Percentiles rank a stretch among this genome's conserved stretches.
These are phyloP conservation scores for Lipomyces starkeyi DNA, from an alignment of 805 yeast genomes.

Conservation along the genomic window DNA sequence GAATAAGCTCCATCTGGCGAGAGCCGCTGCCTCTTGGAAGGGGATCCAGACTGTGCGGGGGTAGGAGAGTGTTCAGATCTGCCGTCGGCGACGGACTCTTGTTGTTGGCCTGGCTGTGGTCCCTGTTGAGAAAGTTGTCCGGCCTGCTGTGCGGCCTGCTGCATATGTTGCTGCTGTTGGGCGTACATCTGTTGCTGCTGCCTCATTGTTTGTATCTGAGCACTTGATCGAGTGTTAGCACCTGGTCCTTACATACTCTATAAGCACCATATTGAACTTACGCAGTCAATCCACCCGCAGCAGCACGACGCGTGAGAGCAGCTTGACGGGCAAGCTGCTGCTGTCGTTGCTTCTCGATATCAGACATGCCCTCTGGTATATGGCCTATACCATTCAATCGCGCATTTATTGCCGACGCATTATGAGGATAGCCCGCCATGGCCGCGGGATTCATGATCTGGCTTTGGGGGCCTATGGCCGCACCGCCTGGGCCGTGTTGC, in stretches of 20 bases:
- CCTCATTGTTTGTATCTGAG: slow-evolving; percentile 37
- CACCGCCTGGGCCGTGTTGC: slow-evolving; percentile 41
- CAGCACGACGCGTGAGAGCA: slow-evolving; percentile 41
- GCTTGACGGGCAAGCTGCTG: slow-evolving; percentile 44
- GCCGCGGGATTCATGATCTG: slow-evolving; percentile 35
- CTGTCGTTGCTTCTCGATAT: slow-evolving; percentile 41
- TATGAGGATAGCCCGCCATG: slow-evolving; percentile 23
- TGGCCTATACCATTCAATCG: slow-evolving; percentile 31
- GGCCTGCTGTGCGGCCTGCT: slow-evolving; percentile 26
- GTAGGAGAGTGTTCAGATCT: slow-evolving; percentile 39
- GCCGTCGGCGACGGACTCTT: slow-evolving; percentile 16
- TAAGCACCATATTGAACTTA: not conserved
- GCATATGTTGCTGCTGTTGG: slow-evolving; percentile 21
- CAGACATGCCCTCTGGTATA: slow-evolving; percentile 38
- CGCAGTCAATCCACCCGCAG: slow-evolving; percentile 30
- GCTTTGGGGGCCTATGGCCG: slow-evolving; percentile 34
- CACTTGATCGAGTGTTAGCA: slow-evolving; percentile 10
- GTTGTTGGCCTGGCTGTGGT: slow-evolving; percentile 26
- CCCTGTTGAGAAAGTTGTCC: slow-evolving; percentile 36
- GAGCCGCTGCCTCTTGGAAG: slow-evolving; percentile 47
- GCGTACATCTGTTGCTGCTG: slow-evolving; percentile 33
- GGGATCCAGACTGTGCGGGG: slow-evolving; percentile 42
- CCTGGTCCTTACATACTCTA: not conserved
- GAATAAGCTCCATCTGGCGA: slow-evolving; percentile 45
- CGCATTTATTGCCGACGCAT: slow-evolving; percentile 12